Base-by-base conservation (phyloP, 192 early-diverging fungal species). In the Backusella liffmaniae region DNA sequence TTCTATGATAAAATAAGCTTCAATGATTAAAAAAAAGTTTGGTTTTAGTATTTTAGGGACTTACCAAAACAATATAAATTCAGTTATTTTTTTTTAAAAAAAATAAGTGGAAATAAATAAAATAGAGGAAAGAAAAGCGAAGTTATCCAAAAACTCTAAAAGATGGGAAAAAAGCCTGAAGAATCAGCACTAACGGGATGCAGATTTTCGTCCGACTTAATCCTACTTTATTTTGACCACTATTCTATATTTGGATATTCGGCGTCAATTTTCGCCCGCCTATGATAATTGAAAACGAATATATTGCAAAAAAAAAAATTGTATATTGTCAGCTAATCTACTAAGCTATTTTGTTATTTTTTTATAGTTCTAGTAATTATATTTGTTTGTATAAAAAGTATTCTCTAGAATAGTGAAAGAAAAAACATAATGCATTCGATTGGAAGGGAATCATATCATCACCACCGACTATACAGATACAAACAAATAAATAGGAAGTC, bases 111-210 rank as follows among this genome's bases (percentile, higher is more conserved):
- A 26, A 59, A 59, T 26, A 18, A 49, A 49, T 4, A 49, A 59
- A 59, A 56, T 56, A 56, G 56, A 59, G 56, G 56, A 59, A 59
- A 59, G 56, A 59, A 59, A 59, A 59, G 56, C 56, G 56, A 59
- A 59, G 56, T 59, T 59, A 59, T 59, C 56, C 56, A 59, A 59
- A 59, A 59, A 59, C 56, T 4, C 23, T 59, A 59, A 59, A 59
- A 59, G 21, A 26, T 59, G 56, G 56, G 56, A 29, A 62, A 62
- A 62, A 62, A 62, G 56, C 4, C 26, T 62, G 56, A 29, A 29
- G 23, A 29, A 29, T 10, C 21, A 62, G 56, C 21, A 62, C 56
- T 62, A 62, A 62, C 56, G 56, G 56, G 56, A 62, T 62, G 56
- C 56, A 62, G 56, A 62, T 26, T 62, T 62, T 62, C 12, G 56